Base-by-base conservation (phyloP, 164 flowering plant genomes). In the Vitis amurensis region DNA sequence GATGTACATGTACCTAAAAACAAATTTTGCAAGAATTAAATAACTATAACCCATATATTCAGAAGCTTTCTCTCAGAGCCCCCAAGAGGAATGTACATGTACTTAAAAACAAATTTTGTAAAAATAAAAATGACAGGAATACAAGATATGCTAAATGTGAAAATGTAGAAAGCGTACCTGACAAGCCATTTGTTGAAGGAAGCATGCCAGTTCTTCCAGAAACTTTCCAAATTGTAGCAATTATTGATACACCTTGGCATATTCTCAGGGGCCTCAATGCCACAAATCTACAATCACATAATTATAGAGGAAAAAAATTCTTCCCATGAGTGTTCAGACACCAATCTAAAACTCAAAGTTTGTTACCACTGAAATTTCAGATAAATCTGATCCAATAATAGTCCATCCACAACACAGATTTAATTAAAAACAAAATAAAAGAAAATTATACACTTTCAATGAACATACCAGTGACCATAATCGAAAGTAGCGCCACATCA, bases 171-270 rank as follows among this genome's bases (percentile, higher is more conserved):
- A 48, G 48, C 16, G 59, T 50, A 93, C 99, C 98, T 89, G 65
- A 95, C 98, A 75, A 95, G 93, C 99, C 99, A 95, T 81, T 87
- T 95, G 81, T 95, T 95, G 75, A 77, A 95, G 50, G 99, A 95
- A 69, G 99, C 97, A 77, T 95, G 99, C 99, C 99, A 95, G 74
- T 77, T 91, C 86, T 93, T 95, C 99, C 99, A 95, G 78, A 95
- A 95, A 56, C 85, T 81, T 85, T 93, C 98, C 84, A 95, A 72
- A 81, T 84, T 84, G 77, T 89, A 79, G 83, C 99, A 95, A 80
- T 95, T 93, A 79, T 95, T 95, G 62, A 95, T 80, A 75, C 99
- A 95, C 78, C 74, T 85, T 8, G 98, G 97, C 99, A 95, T 91
- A 77, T 95, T 95, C 73, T 95, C 99, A 63, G 93, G 95, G 59